Conservation (phyloP, 2,329 filamentous ascomycete genomes). For the Hymenoscyphus repandus region DNA sequence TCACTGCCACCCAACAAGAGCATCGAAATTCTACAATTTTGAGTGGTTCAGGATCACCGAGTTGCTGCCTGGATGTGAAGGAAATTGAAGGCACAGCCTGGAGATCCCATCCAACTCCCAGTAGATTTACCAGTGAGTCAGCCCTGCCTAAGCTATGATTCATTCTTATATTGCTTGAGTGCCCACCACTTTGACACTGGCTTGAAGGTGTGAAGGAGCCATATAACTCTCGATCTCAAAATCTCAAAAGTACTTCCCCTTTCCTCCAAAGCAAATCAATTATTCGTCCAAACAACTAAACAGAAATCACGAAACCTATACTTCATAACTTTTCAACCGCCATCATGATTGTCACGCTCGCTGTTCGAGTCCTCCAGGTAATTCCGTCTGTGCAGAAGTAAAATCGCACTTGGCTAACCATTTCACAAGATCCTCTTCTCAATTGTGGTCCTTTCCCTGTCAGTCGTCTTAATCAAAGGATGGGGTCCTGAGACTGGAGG, state of each 20-base stretch:
- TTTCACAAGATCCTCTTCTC: slow-evolving; percentile 20
- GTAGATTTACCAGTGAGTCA: slow-evolving; percentile 11
- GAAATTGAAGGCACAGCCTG: slow-evolving; percentile 9
- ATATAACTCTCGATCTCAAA: no score
- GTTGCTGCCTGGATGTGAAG: background rate
- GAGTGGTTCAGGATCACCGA: background rate
- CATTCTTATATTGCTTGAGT: background rate
- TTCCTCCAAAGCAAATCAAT: no score
- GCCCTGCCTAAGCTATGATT: background rate
- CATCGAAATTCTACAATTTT: background rate
- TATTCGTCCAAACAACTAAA: background rate
- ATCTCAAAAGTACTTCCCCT: no score
- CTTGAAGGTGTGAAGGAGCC: no score
- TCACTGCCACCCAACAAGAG: slow-evolving; percentile 3
- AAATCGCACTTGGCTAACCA: background rate
- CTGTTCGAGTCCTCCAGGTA: slow-evolving; percentile 19
- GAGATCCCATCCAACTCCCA: slow-evolving; percentile 5
- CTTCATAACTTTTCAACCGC: background rate
- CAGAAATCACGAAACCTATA: background rate
- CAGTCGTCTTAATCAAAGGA: slow-evolving; percentile 21
- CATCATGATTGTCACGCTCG: slow-evolving; percentile 25
- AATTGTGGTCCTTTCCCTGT: slow-evolving; percentile 21
- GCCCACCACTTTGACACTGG: slow-evolving; percentile 2
- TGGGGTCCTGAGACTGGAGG: slow-evolving; percentile 13
- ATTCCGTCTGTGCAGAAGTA: background rate